phyloP scores from a whole-genome alignment of 768 basidiomycete species.

The Trametes coccinea region DNA sequence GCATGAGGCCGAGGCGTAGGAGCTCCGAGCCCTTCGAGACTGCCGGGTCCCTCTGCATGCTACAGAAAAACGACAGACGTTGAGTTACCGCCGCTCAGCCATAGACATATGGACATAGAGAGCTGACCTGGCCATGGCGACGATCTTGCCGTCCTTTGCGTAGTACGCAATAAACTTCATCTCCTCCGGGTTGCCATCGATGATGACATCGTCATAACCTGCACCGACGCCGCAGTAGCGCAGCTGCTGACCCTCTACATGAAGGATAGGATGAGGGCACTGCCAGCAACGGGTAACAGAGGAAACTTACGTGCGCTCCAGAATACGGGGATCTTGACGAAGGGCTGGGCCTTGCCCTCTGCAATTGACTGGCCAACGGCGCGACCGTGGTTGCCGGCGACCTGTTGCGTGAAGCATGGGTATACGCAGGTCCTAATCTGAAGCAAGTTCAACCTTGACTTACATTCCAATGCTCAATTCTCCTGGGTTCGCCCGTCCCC shows the following conservation, averaged over 20 bases:
- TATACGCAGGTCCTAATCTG: not conserved
- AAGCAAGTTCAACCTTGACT: conserved; percentile 22
- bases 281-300: not conserved
- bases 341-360: conserved; percentile 57
- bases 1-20: conserved; percentile 78
- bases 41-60: conserved; percentile 82
- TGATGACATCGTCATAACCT: conserved; percentile 72
- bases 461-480: conserved; percentile 94
- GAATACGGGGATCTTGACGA: conserved; percentile 80
- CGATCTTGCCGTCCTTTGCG: conserved; percentile 58
- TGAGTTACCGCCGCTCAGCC: not conserved
- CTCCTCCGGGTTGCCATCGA: conserved; percentile 72
- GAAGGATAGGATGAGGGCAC: not conserved
- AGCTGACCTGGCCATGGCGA: conserved; percentile 66
- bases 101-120: not conserved
- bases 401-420: conserved; percentile 38
- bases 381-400: conserved; percentile 85
- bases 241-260: conserved; percentile 77
- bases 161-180: conserved; percentile 91
- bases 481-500: conserved; percentile 46
- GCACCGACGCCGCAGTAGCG: conserved; percentile 79
- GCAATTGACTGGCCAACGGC: conserved; percentile 80
- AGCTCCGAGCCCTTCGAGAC: conserved; percentile 79
- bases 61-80: conserved; percentile 24
- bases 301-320: conserved; percentile 80